These are phyloP conservation scores for Aschersonia sp. DNA, from an alignment of 2,329 filamentous ascomycete genomes.

Conservation along the genomic window DNA sequence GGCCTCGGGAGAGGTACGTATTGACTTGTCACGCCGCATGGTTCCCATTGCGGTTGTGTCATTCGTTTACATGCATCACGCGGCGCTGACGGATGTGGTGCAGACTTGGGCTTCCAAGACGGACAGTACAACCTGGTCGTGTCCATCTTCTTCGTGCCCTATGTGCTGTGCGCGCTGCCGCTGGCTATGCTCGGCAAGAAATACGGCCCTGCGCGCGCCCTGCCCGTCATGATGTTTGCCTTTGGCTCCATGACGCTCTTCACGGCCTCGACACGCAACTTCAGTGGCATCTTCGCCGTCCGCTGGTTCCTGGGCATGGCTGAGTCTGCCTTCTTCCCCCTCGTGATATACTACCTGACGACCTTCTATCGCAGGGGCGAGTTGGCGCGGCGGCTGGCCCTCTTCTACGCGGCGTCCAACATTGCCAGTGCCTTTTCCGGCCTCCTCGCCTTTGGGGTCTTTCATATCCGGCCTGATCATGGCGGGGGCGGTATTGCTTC, in stretches of 20 bases:
- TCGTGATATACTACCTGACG: conserved; percentile 37
- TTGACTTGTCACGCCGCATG: too few relatives aligned
- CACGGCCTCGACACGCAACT: conserved; percentile 33
- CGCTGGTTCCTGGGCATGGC: conserved; percentile 37
- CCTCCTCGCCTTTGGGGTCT: conserved; percentile 31
- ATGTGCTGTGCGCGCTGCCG: conserved; percentile 52
- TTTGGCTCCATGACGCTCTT: conserved; percentile 57
- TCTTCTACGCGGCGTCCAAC: conserved; percentile 65
- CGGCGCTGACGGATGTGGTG: too few relatives aligned
- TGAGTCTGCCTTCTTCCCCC: conserved; percentile 40
- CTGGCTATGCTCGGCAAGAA: conserved; percentile 52
- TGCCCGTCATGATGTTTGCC: conserved; percentile 58
- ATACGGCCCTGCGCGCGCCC: conserved; percentile 49
- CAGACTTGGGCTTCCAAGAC: conserved; percentile 34
- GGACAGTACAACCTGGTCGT: conserved; percentile 59
- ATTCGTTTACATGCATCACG: too few relatives aligned
- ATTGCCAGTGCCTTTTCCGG: conserved; percentile 49
- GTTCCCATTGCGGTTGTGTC: too few relatives aligned
- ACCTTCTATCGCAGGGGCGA: conserved; percentile 35
- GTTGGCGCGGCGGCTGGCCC: conserved; percentile 31
- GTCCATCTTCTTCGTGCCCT: conserved; percentile 63
- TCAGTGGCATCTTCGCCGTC: conserved; percentile 33
- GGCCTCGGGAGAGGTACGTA: conserved; percentile 21
- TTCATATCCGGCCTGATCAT: conserved; percentile 22
- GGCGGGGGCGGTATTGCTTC: conserved; percentile 17